Evolutionary conservation across 2,329 filamentous ascomycete genomes (phyloP).

Genomic region (Claviceps cyperi): DNA sequence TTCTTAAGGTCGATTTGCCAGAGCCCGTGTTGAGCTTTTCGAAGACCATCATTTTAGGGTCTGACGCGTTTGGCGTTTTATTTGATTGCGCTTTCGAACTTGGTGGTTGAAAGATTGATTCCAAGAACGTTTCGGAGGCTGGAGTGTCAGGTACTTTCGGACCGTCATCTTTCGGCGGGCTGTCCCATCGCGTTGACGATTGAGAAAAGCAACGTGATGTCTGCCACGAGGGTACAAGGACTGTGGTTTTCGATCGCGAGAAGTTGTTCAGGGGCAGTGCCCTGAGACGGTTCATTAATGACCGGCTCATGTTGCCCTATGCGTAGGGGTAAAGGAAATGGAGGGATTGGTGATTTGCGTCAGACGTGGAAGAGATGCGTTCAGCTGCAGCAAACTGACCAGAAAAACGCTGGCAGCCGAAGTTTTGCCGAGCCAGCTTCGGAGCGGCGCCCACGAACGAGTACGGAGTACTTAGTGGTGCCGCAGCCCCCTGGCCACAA

Average conservation of each 20-base stretch:
- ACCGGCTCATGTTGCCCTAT: slow-evolving; percentile 28
- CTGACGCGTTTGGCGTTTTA: slow-evolving; percentile 17
- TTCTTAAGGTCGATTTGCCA: slow-evolving; percentile 12
- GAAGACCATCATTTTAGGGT: slow-evolving; percentile 25
- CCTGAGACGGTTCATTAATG: slow-evolving; percentile 27
- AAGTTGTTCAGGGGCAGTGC: slow-evolving; percentile 21
- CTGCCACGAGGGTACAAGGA: slow-evolving; percentile 10
- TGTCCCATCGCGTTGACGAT: slow-evolving; percentile 18
- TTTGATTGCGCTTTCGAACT: slow-evolving; percentile 7
- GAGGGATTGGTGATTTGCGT: neutral
- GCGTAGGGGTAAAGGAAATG: neutral
- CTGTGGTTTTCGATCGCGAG: slow-evolving; percentile 11
- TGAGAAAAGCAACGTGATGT: slow-evolving; percentile 25
- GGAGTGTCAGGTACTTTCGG: slow-evolving; percentile 8
- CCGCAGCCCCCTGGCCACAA: no score
- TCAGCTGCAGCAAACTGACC: neutral
- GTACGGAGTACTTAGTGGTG: no score
- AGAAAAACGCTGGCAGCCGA: slow-evolving; percentile 15
- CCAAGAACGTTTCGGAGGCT: slow-evolving; percentile 17
- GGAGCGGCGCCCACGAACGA: no score
- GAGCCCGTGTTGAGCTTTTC: slow-evolving; percentile 16
- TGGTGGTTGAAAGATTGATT: slow-evolving; percentile 20
- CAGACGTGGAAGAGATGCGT: no score
- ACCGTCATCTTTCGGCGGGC: slow-evolving; percentile 9
- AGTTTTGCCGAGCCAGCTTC: slow-evolving; percentile 20